Conservation (phyloP, 179 eudicot genomes). For the Sideroxylon spinosum region DNA sequence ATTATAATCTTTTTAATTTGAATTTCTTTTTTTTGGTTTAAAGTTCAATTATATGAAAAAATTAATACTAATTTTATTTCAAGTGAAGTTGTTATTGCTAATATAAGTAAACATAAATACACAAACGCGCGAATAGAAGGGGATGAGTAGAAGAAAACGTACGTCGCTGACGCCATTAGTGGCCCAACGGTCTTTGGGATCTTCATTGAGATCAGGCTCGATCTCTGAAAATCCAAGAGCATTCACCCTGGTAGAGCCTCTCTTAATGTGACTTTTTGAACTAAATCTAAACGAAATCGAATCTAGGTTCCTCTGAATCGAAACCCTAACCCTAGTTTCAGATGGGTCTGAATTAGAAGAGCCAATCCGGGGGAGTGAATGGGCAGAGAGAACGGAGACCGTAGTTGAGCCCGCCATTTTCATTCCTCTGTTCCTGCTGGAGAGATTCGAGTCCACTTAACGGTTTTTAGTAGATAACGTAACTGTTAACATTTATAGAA, state of each 20-base stretch:
- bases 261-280: neutral
- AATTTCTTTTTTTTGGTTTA: too few species aligned
- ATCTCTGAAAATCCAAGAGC: constrained; percentile 68
- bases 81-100: too few species aligned
- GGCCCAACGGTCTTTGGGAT: constrained; percentile 69
- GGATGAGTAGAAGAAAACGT: constrained; percentile 16
- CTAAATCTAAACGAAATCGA: constrained; percentile 13
- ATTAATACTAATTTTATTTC: too few species aligned
- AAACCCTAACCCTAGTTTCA: constrained; percentile 16
- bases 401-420: constrained; percentile 27
- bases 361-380: constrained; percentile 31
- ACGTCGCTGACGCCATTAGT: constrained; percentile 55
- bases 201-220: constrained; percentile 81
- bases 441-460: neutral
- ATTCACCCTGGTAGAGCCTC: constrained; percentile 37
- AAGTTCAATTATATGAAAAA: too few species aligned
- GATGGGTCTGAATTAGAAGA: constrained; percentile 13
- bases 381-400: constrained; percentile 33
- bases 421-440: constrained; percentile 1
- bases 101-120: neutral
- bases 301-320: constrained; percentile 9
- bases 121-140: neutral
- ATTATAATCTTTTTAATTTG: too few species aligned
- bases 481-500: neutral
- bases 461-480: neutral